phyloP scores from a whole-genome alignment of 345 rosid species.

The Citrus glauca region DNA sequence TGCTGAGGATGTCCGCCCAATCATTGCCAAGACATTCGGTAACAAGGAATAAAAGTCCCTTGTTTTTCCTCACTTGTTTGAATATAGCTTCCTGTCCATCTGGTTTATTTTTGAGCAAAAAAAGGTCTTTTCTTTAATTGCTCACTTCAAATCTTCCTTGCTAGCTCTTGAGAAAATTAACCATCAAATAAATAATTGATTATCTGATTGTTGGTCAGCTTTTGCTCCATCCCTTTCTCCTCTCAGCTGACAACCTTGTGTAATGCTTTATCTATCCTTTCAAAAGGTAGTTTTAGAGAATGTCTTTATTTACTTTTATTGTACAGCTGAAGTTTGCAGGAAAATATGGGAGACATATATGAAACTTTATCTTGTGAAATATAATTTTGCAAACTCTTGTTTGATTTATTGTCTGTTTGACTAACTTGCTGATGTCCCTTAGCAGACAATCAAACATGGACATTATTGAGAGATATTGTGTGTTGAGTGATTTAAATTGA shows the following conservation, averaged over 20 bases:
- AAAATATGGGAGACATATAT: slow-evolving; percentile 31
- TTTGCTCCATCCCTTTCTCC: slow-evolving; percentile 22
- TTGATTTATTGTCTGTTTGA: not conserved
- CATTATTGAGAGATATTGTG: too few species aligned
- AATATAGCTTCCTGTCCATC: slow-evolving; percentile 27
- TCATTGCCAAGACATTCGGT: slow-evolving; percentile 85
- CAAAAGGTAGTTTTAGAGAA: slow-evolving; percentile 32
- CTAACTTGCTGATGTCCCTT: not conserved
- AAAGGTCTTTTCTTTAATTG: slow-evolving; percentile 27
- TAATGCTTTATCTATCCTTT: slow-evolving; percentile 28
- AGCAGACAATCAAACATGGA: too few species aligned
- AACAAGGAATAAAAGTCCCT: slow-evolving; percentile 49
- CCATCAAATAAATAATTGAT: slow-evolving; percentile 25
- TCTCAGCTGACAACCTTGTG: slow-evolving; percentile 24
- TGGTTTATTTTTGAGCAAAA: slow-evolving; percentile 22
- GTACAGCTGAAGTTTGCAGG: slow-evolving; percentile 39
- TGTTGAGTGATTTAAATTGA: not conserved
- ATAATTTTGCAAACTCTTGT: slow-evolving; percentile 20
- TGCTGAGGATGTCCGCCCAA: slow-evolving; percentile 88
- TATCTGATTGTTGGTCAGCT: slow-evolving; percentile 36
- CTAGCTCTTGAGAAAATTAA: slow-evolving; percentile 24
- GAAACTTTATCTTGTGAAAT: slow-evolving; percentile 34
- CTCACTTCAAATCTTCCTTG: slow-evolving; percentile 19
- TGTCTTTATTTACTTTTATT: slow-evolving; percentile 24
- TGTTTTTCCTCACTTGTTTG: slow-evolving; percentile 28